Base-by-base conservation (phyloP, 148 eudicot genomes). In the Rhododendron ferrugineum region DNA sequence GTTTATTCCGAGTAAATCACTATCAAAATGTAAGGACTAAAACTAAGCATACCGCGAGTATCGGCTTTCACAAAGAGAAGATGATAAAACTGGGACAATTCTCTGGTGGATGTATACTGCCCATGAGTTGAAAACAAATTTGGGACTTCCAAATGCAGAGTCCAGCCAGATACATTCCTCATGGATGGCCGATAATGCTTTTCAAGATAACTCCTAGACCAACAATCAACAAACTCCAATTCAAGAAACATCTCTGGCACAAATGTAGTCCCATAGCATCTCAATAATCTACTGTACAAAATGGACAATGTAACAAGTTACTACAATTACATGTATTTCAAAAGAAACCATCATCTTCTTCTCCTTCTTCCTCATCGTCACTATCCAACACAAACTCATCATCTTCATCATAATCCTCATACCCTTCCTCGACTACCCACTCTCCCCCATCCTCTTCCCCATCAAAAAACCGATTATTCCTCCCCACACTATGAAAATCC, bases 391-490 rank as follows among this genome's bases (percentile, higher is more conserved):
- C 56, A 15, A 82, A 89, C 79, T 89, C 89, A 28, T 75, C 91
- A 23, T 88, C 93, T 20, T 86, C 91, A 8, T 85, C 90, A 13
- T 87, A 88, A 56, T 82, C 79, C 52, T 20, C 44, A 15, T 34
- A 22, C 40, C 62, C 80, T 82, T 80, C 84, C 46, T 46, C 54
- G 9, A 75, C 20, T 20, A 30, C 62, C 86, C 82, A 86, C 58
- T 89, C 89, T 22, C 82, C 89, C 49, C 91, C 90, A 8, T 87
- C 91, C 30, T 91, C 93, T 54, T 91, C 94, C 80, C 88, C 95
- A 80, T 94, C 95, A 16, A 89, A 91, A 86, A 91, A 92, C 26
- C 85, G 86, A 6, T 93, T 87, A 8, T 93, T 87, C 68, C 81
- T 75, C 44, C 81, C 91, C 83, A 84, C 37, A 30, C 85, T 85